Evolutionary conservation across 179 eudicot genomes (phyloP).

Genomic region (Drosera spatulata): DNA sequence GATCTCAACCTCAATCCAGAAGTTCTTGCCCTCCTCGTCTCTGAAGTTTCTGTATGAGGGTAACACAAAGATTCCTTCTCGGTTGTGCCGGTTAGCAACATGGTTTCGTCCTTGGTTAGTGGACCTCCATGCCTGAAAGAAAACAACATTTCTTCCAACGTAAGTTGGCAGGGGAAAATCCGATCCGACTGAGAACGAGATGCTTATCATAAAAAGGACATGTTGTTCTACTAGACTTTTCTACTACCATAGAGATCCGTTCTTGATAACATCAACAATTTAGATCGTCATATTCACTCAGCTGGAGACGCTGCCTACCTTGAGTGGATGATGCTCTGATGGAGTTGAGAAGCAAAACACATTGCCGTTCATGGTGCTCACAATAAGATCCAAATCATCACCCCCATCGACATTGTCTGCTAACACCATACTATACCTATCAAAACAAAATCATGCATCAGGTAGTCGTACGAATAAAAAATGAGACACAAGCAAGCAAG

Average conservation of each 20-base stretch:
- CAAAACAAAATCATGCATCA: conserved; percentile 10
- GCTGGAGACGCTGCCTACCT: conserved; percentile 28
- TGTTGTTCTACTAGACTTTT: too few relatives aligned
- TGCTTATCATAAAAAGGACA: too few relatives aligned
- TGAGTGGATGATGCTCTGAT: conserved; percentile 88
- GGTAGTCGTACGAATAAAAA: conserved; percentile 1
- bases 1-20: conserved; percentile 88
- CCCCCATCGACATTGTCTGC: conserved; percentile 99
- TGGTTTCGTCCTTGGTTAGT: conserved; percentile 77
- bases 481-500: background rate
- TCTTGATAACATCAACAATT: too few relatives aligned
- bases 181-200: too few relatives aligned
- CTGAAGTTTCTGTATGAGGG: conserved; percentile 80
- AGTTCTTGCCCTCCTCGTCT: conserved; percentile 91
- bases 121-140: conserved; percentile 75
- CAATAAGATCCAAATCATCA: conserved; percentile 95
- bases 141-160: too few relatives aligned
- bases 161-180: too few relatives aligned
- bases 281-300: too few relatives aligned
- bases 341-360: conserved; percentile 96
- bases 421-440: conserved; percentile 98
- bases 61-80: conserved; percentile 68
- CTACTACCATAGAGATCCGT: too few relatives aligned
- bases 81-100: conserved; percentile 54
- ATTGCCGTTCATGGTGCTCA: conserved; percentile 97